Base-by-base conservation (phyloP, 805 yeast species). In the Candida wancherniae region DNA sequence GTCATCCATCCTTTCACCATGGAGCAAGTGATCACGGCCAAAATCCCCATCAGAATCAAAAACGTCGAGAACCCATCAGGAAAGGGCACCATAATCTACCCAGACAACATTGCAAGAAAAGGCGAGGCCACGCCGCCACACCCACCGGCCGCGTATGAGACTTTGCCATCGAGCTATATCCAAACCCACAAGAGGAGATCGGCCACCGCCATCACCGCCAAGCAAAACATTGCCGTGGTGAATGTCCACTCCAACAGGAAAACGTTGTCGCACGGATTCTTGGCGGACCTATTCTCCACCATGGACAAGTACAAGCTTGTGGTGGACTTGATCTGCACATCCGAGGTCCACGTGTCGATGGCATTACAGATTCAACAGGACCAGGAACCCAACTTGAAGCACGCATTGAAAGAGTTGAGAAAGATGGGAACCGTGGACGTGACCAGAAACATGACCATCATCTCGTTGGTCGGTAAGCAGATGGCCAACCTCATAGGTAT, bases 1-100 rank as follows among this genome's bases (percentile, higher is more conserved):
- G 98, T 92, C 44, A 92, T 92, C 48, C 98, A 92, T 54, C 98
- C 98, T 3, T 88, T 92, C 68, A 92, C 98, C 14, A 92, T 92
- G 98, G 97, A 90, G 63, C 98, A 92, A 65, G 98, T 90, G 36
- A 92, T 92, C 48, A 77, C 80, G 47, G 97, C 97, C 15, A 84
- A 81, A 54, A 92, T 92, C 53, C 98, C 98, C 27, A 92, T 92
- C 55, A 77, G 97, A 54, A 92, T 92, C 51, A 92, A 92, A 60
- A 92, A 92, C 58, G 98, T 92, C 33, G 88, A 77, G 59, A 90
- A 90, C 58, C 97, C 97, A 30, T 56, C 55, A n/a, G 97, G 97
- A 26, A 73, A 71, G 28, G 98, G 98, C 46, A 92, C 98, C 11
- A 74, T 90, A 41, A 87, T 92, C 24, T 92, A 84, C 58, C 98